Evolutionary conservation across 2,329 filamentous ascomycete genomes (phyloP).

Genomic region (Eutypella sp.): DNA sequence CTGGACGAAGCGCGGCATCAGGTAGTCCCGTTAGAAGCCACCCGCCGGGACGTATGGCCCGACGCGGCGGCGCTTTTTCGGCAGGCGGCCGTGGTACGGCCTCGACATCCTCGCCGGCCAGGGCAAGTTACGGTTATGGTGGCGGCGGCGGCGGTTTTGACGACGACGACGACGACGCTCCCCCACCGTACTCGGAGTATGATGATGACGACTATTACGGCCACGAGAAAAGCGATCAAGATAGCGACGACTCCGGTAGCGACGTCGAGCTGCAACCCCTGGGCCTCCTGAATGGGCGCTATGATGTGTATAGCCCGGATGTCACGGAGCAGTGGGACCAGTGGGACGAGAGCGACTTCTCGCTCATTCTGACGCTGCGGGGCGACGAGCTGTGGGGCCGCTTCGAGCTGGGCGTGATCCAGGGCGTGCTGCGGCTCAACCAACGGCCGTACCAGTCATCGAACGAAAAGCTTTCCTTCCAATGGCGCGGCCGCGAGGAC

Average conservation of each 20-base stretch:
- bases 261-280: conserved; percentile 21
- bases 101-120: too few relatives aligned
- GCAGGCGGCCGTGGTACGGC: conserved; percentile 18
- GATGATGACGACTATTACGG: conserved; percentile 8
- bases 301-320: conserved; percentile 29
- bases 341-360: conserved; percentile 19
- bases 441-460: conserved; percentile 30
- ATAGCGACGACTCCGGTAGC: conserved; percentile 7
- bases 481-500: conserved; percentile 32
- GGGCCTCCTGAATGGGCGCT: conserved; percentile 40
- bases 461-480: conserved; percentile 19
- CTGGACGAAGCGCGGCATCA: conserved; percentile 6
- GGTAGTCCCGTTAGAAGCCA: neutral
- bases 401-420: conserved; percentile 38
- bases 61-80: conserved; percentile 19
- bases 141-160: conserved; percentile 7
- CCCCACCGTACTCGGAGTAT: conserved; percentile 17
- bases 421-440: conserved; percentile 37
- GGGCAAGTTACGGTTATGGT: conserved; percentile 1
- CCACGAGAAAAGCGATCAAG: conserved; percentile 11
- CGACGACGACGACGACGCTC: conserved; percentile 14
- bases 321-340: conserved; percentile 21
- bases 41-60: conserved; percentile 17
- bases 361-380: conserved; percentile 33
- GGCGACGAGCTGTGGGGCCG: conserved; percentile 39